Base-by-base conservation (phyloP, 1,139 yeast genomes). In the Diutina rugosa region DNA sequence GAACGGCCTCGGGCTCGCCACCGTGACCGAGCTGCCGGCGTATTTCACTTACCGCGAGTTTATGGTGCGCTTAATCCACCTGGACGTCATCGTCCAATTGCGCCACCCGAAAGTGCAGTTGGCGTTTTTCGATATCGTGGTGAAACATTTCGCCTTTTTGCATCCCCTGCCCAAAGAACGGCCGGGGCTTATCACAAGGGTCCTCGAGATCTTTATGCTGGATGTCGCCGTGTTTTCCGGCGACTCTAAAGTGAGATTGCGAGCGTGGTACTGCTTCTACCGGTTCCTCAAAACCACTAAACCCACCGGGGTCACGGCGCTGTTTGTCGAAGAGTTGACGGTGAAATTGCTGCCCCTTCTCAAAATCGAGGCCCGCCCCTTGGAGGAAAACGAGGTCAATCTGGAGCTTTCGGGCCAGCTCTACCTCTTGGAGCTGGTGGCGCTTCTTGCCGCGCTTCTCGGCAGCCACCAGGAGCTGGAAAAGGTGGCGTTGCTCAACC, bases 211-310 rank as follows among this genome's bases (percentile, higher is more conserved):
- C 35, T 93, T 93, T 67, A 16, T 49, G 44, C 32, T 32, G 35
- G 41, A 38, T 7, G 41, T 49, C 14, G 53, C 53, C 14, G 80
- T 93, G 59, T 90, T 89, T 67, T 89, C 86, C 69, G 74, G 78
- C 4, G 76, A 78, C 60, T 85, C 81, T 58, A 84, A 82, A 60
- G 97, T 91, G 10, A 83, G 91, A 63, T 77, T 84, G 58, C 82
- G 98, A 68, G 79, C 95, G 56, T 93, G 99, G 97, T 93, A 90
- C 67, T 73, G 91, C 60, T 88, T 93, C 63, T 85, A 85, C 65
- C 80, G 96, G 66, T 88, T 90, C 64, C 78, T 91, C 62, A 90
- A 87, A 66, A 72, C 85, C 55, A 85, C 93, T 2, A 87, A 84
- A 65, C 90, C 91, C 38, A 63, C 63, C 21, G 72, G 80, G 57